These are phyloP conservation scores for Mucor mucedo DNA, from an alignment of 371 early-diverging fungal genomes.

Conservation along the genomic window DNA sequence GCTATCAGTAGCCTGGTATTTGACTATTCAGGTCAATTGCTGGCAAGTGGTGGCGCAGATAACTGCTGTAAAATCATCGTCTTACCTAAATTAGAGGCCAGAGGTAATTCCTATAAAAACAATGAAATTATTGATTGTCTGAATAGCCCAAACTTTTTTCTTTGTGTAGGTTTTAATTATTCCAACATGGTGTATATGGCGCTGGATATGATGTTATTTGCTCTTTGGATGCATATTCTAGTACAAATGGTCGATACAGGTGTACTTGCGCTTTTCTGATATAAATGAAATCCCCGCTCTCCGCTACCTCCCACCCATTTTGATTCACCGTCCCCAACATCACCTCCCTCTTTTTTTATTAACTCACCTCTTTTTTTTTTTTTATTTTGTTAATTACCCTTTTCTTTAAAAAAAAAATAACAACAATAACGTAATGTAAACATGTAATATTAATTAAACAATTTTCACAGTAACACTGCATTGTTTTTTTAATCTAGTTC, in stretches of 20 bases:
- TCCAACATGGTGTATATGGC: constrained; percentile 6
- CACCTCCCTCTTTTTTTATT: too few relatives aligned
- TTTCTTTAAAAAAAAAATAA: too few relatives aligned
- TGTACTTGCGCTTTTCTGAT: too few relatives aligned
- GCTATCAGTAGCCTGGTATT: constrained; percentile 67
- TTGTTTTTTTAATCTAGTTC: constrained; percentile 1
- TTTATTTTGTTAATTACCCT: too few relatives aligned
- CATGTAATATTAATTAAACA: background rate
- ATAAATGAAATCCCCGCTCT: too few relatives aligned
- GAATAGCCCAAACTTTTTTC: background rate
- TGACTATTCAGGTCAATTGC: constrained; percentile 49
- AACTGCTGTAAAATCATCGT: constrained; percentile 5
- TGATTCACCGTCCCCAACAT: too few relatives aligned
- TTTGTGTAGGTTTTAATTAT: background rate
- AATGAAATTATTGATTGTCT: background rate
- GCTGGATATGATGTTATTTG: constrained; percentile 28
- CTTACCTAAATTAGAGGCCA: background rate
- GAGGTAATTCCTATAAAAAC: background rate
- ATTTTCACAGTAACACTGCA: background rate
- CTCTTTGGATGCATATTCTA: constrained; percentile 30
- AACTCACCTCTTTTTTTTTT: too few relatives aligned
- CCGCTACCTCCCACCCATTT: too few relatives aligned
- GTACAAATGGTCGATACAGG: constrained; percentile 23
- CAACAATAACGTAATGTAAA: too few relatives aligned
- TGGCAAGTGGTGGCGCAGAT: constrained; percentile 42